A percentile compares a stretch with the other conserved stretches of the same genome.
Evolutionary conservation across 352 stramenopile species (phyloP).

Genomic region (Elongisporangium undulatum): DNA sequence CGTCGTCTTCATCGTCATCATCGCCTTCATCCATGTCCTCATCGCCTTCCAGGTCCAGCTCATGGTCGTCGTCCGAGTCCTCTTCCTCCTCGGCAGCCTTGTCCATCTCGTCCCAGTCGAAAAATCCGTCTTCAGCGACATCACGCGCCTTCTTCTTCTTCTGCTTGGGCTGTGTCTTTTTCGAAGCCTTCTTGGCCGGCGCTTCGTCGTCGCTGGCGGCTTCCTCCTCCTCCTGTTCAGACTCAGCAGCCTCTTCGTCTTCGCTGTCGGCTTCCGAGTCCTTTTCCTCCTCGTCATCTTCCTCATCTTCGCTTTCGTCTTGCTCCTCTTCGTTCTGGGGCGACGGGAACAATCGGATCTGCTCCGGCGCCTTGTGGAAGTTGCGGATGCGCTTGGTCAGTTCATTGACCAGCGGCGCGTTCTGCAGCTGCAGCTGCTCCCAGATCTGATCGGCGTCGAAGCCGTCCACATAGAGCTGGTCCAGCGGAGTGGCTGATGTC

Average conservation of each 20-base stretch:
- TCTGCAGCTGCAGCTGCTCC: slow-evolving; percentile 83
- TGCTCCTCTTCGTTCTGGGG: slow-evolving; percentile 34
- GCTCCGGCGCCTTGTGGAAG: slow-evolving; percentile 54
- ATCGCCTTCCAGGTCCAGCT: slow-evolving; percentile 18
- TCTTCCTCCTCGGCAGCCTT: slow-evolving; percentile 75
- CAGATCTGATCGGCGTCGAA: slow-evolving; percentile 85
- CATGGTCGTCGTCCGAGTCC: slow-evolving; percentile 30
- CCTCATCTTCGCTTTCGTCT: slow-evolving; percentile 15
- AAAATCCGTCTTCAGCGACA: slow-evolving; percentile 76
- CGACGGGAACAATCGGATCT: slow-evolving; percentile 54
- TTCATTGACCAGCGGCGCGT: slow-evolving; percentile 63
- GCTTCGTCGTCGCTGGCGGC: slow-evolving; percentile 20
- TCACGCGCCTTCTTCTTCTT: slow-evolving; percentile 60
- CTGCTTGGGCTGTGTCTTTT: slow-evolving; percentile 22
- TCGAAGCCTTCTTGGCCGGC: slow-evolving; percentile 18
- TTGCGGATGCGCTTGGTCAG: slow-evolving; percentile 66
- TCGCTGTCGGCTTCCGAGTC: slow-evolving; percentile 23
- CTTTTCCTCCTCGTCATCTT: slow-evolving; percentile 14
- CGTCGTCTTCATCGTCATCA: slow-evolving; percentile 32
- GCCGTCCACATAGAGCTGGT: slow-evolving; percentile 76
- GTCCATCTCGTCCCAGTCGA: slow-evolving; percentile 88
- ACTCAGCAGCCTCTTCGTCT: slow-evolving; percentile 6
- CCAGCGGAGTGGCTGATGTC: slow-evolving; percentile 37
- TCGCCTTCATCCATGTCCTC: slow-evolving; percentile 34
- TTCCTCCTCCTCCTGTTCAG: slow-evolving; percentile 7